phyloP scores from a whole-genome alignment of 495 filamentous ascomycete species.

The Aspergillus panamensis region DNA sequence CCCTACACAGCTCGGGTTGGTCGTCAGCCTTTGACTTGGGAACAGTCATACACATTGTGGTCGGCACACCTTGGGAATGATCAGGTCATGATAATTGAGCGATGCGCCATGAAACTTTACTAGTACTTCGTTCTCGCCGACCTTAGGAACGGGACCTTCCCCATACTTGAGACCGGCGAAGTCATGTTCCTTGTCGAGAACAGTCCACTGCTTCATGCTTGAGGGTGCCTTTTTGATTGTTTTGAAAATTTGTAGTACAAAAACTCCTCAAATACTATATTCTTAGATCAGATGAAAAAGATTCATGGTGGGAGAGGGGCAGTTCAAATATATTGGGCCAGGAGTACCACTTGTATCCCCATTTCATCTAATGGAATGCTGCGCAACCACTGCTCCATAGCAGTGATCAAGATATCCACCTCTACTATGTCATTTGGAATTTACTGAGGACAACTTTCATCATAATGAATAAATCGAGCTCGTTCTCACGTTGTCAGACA shows the following conservation, averaged over 20 bases:
- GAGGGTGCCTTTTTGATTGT: conserved; percentile 41
- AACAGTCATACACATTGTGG: background rate
- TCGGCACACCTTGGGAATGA: conserved; percentile 60
- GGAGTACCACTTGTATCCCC: no score
- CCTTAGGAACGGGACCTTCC: conserved; percentile 52
- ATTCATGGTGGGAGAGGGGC: background rate
- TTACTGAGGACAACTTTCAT: no score
- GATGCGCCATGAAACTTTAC: conserved; percentile 72
- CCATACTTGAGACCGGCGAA: conserved; percentile 59
- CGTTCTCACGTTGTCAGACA: no score
- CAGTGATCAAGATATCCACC: no score
- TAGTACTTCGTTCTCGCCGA: conserved; percentile 70
- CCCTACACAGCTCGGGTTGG: conserved; percentile 39
- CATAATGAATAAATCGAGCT: no score
- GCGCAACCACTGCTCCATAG: conserved; percentile 15
- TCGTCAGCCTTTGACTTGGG: background rate
- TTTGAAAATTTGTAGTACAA: background rate
- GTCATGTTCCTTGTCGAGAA: conserved; percentile 51
- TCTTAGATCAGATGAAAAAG: background rate
- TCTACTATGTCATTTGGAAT: no score
- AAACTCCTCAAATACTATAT: background rate
- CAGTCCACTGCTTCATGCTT: conserved; percentile 63
- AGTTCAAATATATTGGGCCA: no score
- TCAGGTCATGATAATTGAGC: conserved; percentile 79
- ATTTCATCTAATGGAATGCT: no score